Base-by-base conservation (phyloP, 192 early-diverging fungal genomes). In the Linnemannia zychae region DNA sequence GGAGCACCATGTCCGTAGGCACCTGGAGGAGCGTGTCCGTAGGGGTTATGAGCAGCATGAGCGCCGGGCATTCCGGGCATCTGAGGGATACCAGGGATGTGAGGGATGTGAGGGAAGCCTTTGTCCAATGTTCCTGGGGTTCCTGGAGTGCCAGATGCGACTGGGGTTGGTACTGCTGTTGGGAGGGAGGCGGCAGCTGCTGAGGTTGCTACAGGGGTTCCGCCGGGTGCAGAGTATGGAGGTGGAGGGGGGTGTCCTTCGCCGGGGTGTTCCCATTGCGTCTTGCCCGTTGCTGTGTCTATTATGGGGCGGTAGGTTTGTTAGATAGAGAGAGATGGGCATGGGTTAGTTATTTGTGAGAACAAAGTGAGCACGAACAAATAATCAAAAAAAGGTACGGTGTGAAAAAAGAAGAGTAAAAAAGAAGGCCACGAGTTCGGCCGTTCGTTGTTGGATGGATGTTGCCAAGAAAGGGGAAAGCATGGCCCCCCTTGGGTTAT, bases 221-320 rank as follows among this genome's bases (percentile, higher is more conserved):
- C 40, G 73, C 57, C 50, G 36, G 53, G 36, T 36, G 48, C 38
- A n/a, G 79, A 20, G 53, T 75, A 76, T 37, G 74, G 75, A 16
- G 81, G n/a, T n/a, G n/a, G 75, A 49, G 81, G 75, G 28, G 74
- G 40, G 12, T 67, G 38, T 20, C 44, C 46, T 28, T 40, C 48
- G 28, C 57, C 71, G 20, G 76, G 82, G 44, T 68, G 76, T 66
- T 84, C 82, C 82, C 82, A 84, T 50, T 84, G 82, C 3, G 82
- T 67, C 72, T 84, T 78, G 72, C 82, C 82, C 13, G 82, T 50
- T 20, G 76, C 82, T 17, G 82, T 84, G 37, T 84, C 82, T 84
- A 57, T 36, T 33, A 24, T 48, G 40, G 40, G 40, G 40, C 9
- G 40, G 57, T 31, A 31, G 9, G 1, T 63, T 24, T 72, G 49